These are phyloP conservation scores for Syzygium aqueum DNA, from an alignment of 345 rosid genomes.

Conservation along the genomic window DNA sequence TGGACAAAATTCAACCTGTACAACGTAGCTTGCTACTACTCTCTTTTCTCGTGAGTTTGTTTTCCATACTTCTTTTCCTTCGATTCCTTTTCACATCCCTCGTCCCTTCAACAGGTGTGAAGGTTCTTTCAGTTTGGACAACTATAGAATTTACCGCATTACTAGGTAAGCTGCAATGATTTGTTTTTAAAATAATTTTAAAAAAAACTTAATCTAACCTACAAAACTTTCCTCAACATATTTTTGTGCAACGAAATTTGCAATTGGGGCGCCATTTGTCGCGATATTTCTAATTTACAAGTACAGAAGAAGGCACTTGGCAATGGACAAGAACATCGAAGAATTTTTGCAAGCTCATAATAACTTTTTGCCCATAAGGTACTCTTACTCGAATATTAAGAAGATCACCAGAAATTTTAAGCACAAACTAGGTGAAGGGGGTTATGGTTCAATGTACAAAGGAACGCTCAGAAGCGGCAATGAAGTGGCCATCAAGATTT, in stretches of 20 bases:
- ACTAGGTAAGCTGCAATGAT: background rate
- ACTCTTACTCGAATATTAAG: background rate
- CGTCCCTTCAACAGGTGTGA: background rate
- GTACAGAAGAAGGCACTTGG: background rate
- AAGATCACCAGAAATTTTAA: background rate
- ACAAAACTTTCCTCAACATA: accelerated
- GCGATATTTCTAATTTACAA: background rate
- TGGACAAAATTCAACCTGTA: background rate
- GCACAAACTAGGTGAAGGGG: too few species aligned
- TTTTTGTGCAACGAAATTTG: accelerated
- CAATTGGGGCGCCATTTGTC: accelerated
- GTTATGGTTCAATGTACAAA: too few species aligned
- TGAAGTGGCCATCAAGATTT: too few species aligned
- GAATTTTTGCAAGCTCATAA: background rate
- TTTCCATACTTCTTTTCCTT: background rate
- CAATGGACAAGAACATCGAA: background rate
- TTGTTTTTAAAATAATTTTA: background rate
- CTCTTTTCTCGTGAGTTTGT: background rate
- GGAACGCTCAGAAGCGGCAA: too few species aligned
- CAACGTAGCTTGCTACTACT: background rate
- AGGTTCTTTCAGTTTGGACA: background rate
- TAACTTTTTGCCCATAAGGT: background rate
- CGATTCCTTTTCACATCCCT: accelerated
- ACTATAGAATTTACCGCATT: accelerated
- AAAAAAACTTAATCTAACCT: background rate